Evolutionary conservation across 352 stramenopile genomes (phyloP).

Genomic region (Phytopythium montanum): DNA sequence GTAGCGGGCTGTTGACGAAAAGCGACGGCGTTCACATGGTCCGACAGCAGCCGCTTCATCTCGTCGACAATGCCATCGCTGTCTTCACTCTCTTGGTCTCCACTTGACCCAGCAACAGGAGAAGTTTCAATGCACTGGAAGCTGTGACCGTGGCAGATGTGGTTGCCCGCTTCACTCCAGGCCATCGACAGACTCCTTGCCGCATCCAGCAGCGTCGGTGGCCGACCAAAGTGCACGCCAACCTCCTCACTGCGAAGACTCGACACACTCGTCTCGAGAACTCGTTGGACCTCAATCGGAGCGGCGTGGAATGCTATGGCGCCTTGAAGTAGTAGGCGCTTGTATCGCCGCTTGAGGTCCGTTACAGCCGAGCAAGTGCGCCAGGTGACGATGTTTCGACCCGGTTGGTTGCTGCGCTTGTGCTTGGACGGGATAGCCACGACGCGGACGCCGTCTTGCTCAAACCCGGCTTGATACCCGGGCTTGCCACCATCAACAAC

Average conservation of each 20-base stretch:
- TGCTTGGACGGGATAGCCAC: conserved; percentile 15
- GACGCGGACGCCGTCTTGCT: conserved; percentile 15
- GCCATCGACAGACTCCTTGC: conserved; percentile 15
- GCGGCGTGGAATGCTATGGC: conserved; percentile 16
- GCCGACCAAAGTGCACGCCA: conserved; percentile 20
- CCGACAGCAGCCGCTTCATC: conserved; percentile 20
- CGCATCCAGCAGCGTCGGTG: conserved; percentile 21
- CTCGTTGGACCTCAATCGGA: conserved; percentile 18
- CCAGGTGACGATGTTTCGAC: conserved; percentile 11
- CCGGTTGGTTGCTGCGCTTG: neutral
- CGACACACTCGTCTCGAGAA: conserved; percentile 9
- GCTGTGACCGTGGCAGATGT: conserved; percentile 14
- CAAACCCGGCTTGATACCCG: conserved; percentile 27
- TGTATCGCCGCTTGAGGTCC: conserved; percentile 20
- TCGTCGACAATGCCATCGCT: conserved; percentile 8
- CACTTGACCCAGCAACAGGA: conserved; percentile 6
- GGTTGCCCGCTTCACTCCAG: conserved; percentile 13
- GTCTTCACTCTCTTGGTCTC: conserved; percentile 2
- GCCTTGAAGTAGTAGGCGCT: conserved; percentile 17
- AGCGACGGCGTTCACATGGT: neutral
- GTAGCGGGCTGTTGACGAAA: neutral
- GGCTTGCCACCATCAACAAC: conserved; percentile 19
- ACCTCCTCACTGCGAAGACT: neutral
- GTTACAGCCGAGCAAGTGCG: conserved; percentile 14
- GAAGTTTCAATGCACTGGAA: conserved; percentile 18